These are phyloP conservation scores for Aspergillus amoenus DNA, from an alignment of 2,329 filamentous ascomycete species.

Conservation along the genomic window DNA sequence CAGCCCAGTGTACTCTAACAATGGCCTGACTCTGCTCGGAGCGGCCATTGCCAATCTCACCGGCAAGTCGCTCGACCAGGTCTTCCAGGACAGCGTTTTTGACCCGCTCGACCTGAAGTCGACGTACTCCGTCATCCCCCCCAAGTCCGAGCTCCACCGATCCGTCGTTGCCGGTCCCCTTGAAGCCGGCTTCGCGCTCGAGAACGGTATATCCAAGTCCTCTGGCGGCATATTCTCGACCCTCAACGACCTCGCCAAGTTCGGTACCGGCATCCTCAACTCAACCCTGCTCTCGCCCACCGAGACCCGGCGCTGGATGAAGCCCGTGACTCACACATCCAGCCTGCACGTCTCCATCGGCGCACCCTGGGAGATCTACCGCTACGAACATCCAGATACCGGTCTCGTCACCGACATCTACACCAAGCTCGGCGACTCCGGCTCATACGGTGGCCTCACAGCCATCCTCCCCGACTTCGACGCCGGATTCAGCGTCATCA, in stretches of 20 bases:
- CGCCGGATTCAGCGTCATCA: conserved; percentile 40
- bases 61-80: conserved; percentile 40
- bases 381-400: conserved; percentile 27
- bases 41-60: conserved; percentile 48
- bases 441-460: conserved; percentile 39
- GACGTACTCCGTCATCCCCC: conserved; percentile 38
- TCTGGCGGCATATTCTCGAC: conserved; percentile 30
- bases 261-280: conserved; percentile 34
- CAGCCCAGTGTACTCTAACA: conserved; percentile 52
- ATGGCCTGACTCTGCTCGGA: conserved; percentile 41
- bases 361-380: conserved; percentile 45
- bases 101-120: conserved; percentile 44
- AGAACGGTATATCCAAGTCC: conserved; percentile 14
- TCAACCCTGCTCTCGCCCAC: conserved; percentile 36
- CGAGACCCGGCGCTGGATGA: conserved; percentile 42
- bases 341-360: conserved; percentile 41
- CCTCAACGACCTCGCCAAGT: conserved; percentile 37
- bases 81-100: conserved; percentile 44
- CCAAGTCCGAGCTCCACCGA: conserved; percentile 12
- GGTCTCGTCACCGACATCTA: conserved; percentile 35
- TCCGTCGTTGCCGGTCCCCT: conserved; percentile 17
- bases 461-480: conserved; percentile 46
- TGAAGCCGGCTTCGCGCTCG: not conserved
- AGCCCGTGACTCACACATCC: conserved; percentile 41
- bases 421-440: conserved; percentile 45